Base-by-base conservation (phyloP, 1,284 basidiomycete genomes). In the Crucibulum parvulum region DNA sequence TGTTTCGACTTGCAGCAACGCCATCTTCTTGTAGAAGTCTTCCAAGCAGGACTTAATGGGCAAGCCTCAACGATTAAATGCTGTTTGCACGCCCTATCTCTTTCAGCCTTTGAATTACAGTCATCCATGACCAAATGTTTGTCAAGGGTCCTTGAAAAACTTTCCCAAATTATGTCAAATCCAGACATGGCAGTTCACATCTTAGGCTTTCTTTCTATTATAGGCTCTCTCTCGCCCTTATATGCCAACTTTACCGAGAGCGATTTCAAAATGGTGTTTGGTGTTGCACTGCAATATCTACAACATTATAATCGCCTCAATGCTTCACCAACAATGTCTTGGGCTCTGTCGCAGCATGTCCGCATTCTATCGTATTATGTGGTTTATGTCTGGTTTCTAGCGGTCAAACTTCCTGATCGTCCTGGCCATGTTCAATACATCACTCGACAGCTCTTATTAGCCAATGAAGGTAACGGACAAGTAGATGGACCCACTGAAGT, bases 351-450 rank as follows among this genome's bases (percentile, higher is more conserved):
- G 6, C 96, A 99, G 76, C 96, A 99, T 71, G 95, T 99, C 11
- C 92, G 97, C 57, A 89, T 95, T 69, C 86, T 99, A 68, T 96
- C 96, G 0, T 99, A 96, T 78, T 94, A 93, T 72, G 90, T 93
- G 63, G 93, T 99, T 62, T 97, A 98, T 69, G 84, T 93, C 38
- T 99, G 98, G 98, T 99, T 98, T 80, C 84, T 98, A 56, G 91
- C 94, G 1, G 78, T 99, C 62, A 91, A 91, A 69, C 84, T 98
- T n/a, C 83, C 88, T 0, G 93, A 98, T 69, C 86, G 98, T 15
- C 89, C 91, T 0, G 86, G 86, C 54, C 91, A 98, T 72, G 88
- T 99, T 43, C 85, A 88, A 37, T 95, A 93, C 76, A 96, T 99
- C 72, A 92, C 92, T 1, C 86, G 92, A 7, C 93, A 96, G 65